Base-by-base conservation (phyloP, 2,329 filamentous ascomycete genomes). In the Cyanodermella asteris region DNA sequence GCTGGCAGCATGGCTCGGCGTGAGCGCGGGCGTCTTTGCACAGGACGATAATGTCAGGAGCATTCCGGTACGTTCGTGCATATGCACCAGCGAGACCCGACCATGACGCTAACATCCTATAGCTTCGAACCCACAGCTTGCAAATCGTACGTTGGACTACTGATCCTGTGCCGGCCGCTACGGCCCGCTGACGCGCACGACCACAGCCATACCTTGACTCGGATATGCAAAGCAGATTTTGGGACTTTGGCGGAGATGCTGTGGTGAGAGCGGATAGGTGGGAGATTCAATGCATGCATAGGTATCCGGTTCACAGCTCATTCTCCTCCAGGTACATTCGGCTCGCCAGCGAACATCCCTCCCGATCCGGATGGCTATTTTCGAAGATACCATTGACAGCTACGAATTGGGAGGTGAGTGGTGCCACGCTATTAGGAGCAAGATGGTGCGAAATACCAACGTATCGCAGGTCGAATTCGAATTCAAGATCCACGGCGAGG, bases 151-250 rank as follows among this genome's bases (percentile, higher is more conserved):
- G 72, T 63, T 38, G 30, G 18, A 21, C 8, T 12, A 9, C 13
- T 10, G 8, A 8, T 7, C 6, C 16, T 7, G 13, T 11, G n/a
- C 13, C 7, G 10, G 14, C 5, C 6, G 12, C n/a, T 19, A 13
- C 5, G 7, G 16, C n/a, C 21, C 11, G 28, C 35, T 38, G 23
- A 34, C 31, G 19, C 13, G 19, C 12, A 18, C 18, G 16, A 27
- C 20, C 28, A 36, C 44, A 93, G 75, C 87, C 87, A 33, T 97
- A 93, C 53, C 69, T 97, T 40, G 87, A 97, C 55, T 87, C 81
- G 32, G 87, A 94, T 50, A 82, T 94, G 72, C 76, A 90, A 56
- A 91, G 78, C 56, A 73, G 87, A 46, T 97, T 87, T 84, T 97
- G 84, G 54, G 87, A 97, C 56, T 97, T 90, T 64, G 87, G 87